These are phyloP conservation scores for Hansenula anomala DNA, from an alignment of 1,139 yeast species.

Conservation along the genomic window DNA sequence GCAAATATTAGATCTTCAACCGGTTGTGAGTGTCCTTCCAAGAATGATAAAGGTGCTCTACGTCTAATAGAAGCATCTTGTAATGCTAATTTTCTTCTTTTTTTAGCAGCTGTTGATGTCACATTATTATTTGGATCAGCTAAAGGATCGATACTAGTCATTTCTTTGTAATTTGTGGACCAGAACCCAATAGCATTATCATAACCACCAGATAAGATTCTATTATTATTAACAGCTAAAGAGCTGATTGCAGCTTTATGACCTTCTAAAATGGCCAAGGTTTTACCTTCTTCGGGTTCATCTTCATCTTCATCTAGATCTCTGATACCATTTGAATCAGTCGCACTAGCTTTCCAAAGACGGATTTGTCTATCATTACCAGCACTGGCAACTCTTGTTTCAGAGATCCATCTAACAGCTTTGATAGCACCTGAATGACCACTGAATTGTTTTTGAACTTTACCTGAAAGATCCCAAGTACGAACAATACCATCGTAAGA, in stretches of 20 bases:
- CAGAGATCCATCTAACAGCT: slow-evolving; percentile 72
- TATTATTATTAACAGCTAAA: slow-evolving; percentile 52
- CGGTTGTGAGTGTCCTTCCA: slow-evolving; percentile 80
- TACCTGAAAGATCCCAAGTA: slow-evolving; percentile 83
- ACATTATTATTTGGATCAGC: slow-evolving; percentile 39
- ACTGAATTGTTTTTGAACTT: slow-evolving; percentile 70
- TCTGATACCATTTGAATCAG: slow-evolving; percentile 33
- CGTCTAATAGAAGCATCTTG: slow-evolving; percentile 75
- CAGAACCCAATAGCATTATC: slow-evolving; percentile 82
- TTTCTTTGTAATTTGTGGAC: slow-evolving; percentile 83
- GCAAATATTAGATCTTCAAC: slow-evolving; percentile 85
- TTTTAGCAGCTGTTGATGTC: slow-evolving; percentile 76
- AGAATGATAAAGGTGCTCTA: slow-evolving; percentile 71
- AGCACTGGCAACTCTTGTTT: slow-evolving; percentile 73
- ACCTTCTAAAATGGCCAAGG: slow-evolving; percentile 80
- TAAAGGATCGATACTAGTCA: slow-evolving; percentile 67
- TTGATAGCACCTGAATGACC: slow-evolving; percentile 89
- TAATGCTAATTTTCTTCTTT: slow-evolving; percentile 78
- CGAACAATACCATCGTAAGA: slow-evolving; percentile 93
- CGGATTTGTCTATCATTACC: slow-evolving; percentile 89
- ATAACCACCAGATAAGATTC: slow-evolving; percentile 80
- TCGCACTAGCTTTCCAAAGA: slow-evolving; percentile 69
- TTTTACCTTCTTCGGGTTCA: slow-evolving; percentile 65
- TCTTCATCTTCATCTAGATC: slow-evolving; percentile 41
- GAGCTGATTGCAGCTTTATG: slow-evolving; percentile 84